Conservation (phyloP, 2,329 filamentous ascomycete species). For the Verticillium tricorpus region DNA sequence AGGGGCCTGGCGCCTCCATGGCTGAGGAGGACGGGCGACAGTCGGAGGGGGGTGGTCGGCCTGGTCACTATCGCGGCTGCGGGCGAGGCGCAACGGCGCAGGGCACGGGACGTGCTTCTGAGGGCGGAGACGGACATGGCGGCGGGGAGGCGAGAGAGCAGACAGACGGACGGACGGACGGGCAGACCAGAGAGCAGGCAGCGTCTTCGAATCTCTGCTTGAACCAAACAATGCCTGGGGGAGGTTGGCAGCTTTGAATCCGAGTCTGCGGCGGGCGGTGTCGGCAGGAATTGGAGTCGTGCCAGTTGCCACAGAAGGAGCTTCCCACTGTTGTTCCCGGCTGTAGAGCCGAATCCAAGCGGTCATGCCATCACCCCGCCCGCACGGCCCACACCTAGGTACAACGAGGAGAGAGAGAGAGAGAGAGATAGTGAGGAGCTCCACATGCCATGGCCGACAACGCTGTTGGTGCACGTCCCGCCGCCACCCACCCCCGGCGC, state of each 20-base stretch:
- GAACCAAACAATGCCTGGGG: constrained; percentile 3
- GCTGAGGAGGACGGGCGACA: background rate
- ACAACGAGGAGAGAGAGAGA: background rate
- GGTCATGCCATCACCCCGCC: background rate
- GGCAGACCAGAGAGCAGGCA: background rate
- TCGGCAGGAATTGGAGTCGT: background rate
- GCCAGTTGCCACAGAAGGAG: background rate
- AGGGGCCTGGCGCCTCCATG: constrained; percentile 27
- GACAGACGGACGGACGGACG: background rate
- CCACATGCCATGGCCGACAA: background rate
- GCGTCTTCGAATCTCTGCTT: background rate
- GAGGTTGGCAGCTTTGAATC: background rate
- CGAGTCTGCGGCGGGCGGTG: background rate
- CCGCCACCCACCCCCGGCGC: background rate
- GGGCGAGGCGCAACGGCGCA: constrained; percentile 27
- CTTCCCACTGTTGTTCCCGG: background rate
- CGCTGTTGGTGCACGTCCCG: background rate
- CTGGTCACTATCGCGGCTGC: background rate
- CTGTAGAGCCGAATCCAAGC: background rate
- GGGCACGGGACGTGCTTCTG: constrained; percentile 43
- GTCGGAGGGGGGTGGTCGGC: background rate
- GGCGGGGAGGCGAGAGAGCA: background rate
- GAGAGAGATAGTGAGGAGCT: background rate
- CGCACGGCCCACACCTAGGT: background rate
- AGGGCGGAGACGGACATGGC: constrained; percentile 39